Conservation (phyloP, 1,139 yeast species). For the Protomyces inouyei region DNA sequence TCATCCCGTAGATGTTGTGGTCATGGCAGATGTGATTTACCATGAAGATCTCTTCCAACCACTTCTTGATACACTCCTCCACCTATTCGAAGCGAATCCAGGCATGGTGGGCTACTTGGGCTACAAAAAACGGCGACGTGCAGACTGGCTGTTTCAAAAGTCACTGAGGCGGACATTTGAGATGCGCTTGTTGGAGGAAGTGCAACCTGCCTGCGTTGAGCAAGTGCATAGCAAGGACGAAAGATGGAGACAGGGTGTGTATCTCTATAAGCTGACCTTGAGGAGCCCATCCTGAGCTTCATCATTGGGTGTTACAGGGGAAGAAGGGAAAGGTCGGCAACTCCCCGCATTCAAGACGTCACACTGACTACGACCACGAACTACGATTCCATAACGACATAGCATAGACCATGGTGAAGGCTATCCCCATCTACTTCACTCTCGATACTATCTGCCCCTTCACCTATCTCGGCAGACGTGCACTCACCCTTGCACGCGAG, state of each 20-base stretch:
- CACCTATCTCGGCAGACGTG: slow-evolving; percentile 20
- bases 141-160: slow-evolving; percentile 8
- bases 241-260: neutral
- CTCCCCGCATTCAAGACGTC: neutral
- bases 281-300: neutral
- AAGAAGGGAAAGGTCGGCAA: too few species aligned
- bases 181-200: neutral
- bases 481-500: slow-evolving; percentile 1
- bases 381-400: neutral
- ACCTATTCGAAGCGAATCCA: neutral
- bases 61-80: slow-evolving; percentile 1
- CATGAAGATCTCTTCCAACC: slow-evolving; percentile 10
- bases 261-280: neutral
- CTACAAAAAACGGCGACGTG: slow-evolving; percentile 19
- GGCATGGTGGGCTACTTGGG: slow-evolving; percentile 6
- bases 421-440: slow-evolving; percentile 50
- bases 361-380: too few species aligned
- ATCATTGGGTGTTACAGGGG: too few species aligned
- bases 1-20: slow-evolving; percentile 1
- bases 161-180: neutral
- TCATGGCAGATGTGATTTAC: slow-evolving; percentile 19
- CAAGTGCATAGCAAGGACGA: neutral
- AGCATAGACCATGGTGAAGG: neutral
- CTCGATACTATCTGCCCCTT: slow-evolving; percentile 23
- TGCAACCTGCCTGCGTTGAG: neutral